A percentile compares a stretch with the other conserved stretches of the same genome.
Evolutionary conservation across 1,284 basidiomycete species (phyloP).

Genomic region (Violaceomyces palustris): DNA sequence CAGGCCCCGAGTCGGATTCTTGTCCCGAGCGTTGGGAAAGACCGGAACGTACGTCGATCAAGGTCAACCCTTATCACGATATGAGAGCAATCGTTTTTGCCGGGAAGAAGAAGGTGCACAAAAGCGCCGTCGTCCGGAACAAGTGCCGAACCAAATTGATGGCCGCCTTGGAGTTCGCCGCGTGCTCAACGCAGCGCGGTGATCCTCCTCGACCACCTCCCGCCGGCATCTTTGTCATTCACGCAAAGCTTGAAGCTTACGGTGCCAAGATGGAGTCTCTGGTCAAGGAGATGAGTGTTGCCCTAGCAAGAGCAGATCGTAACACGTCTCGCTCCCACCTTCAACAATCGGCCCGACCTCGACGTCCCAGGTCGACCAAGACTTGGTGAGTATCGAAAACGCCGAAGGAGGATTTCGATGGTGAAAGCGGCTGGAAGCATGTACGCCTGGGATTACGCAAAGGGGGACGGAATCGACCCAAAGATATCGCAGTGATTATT

Average conservation of each 20-base stretch:
- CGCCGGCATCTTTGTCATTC: constrained; percentile 5
- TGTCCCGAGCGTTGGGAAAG: not conserved
- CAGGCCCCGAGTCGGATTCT: not conserved
- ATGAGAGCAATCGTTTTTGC: constrained; percentile 20
- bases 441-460: too few species aligned
- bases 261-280: constrained; percentile 3
- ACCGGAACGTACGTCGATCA: constrained; percentile 1
- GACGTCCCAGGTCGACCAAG: not conserved
- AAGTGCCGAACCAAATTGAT: constrained; percentile 22
- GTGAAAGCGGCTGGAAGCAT: too few species aligned
- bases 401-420: not conserved
- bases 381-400: constrained; percentile 1
- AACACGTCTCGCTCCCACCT: not conserved
- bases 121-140: constrained; percentile 35
- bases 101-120: constrained; percentile 39
- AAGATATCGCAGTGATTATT: constrained; percentile 17
- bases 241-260: constrained; percentile 8
- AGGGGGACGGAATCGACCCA: too few species aligned
- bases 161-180: constrained; percentile 19
- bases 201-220: constrained; percentile 3
- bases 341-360: not conserved
- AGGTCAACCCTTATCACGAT: constrained; percentile 4
- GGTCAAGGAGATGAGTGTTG: constrained; percentile 6
- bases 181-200: constrained; percentile 2
- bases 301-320: constrained; percentile 7